Evolutionary conservation across 495 filamentous ascomycete genomes (phyloP), one percentile per base, ranked within the genome.

Genomic region (Lichenothelia convexa): DNA sequence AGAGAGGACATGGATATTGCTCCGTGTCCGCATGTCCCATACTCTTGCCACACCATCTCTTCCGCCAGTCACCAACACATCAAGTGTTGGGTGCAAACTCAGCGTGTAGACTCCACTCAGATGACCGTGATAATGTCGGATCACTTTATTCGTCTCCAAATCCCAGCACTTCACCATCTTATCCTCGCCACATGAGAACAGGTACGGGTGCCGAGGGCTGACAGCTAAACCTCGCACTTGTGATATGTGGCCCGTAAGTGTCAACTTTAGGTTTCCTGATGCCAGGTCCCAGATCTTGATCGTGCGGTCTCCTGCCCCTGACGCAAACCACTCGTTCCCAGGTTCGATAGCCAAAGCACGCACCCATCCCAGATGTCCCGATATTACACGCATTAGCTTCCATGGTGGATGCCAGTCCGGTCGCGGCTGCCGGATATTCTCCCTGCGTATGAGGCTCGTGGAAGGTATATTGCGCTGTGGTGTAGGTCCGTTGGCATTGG

Each of bases 131-230:
- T 95, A 95, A 56, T 99, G 87, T 21, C 89, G 70, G 47, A 99
- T 99, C 37, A 99, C 91, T 58, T 92, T 93, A 56, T 99, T 99
- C 5, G 82, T 89, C 53, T 99, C 91, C 46, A 99, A 57, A 62
- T 99, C 91, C 91, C 91, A 99, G 62, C 91, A 95, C 59, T 95
- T 95, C 23, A 99, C 91, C 84, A 93, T 94, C 68, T 99, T 99
- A 55, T 99, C 91, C 57, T 99, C 91, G 35, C 81, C 91, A 47
- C 91, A 95, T 11, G 82, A 92, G 57, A 95, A 99, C 22, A 99
- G 69, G 53, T 99, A 99, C 2, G 91, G 91, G 56, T 99, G 91
- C 34, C 91, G 65, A 12, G 85, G 80, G 3, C 84, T 93, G 5
- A 99, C 80, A 0, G 87, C 91, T 33, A 99, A 63, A 5, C 91